phyloP scores from a whole-genome alignment of 192 early-diverging fungal genomes.

The Podila minutissima region DNA sequence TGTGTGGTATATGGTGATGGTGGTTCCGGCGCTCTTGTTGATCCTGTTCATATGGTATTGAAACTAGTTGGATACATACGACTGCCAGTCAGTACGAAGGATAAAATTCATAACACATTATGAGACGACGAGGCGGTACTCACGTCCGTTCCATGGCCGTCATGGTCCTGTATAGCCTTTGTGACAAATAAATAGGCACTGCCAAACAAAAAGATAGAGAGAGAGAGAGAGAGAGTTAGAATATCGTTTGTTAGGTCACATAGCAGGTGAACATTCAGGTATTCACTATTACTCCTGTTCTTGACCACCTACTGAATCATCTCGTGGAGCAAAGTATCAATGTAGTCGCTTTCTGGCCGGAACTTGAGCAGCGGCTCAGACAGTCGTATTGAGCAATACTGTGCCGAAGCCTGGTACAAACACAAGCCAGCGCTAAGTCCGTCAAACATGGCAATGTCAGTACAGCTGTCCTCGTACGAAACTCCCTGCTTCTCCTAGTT shows the following conservation, averaged over 20 bases:
- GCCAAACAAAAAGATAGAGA: neutral
- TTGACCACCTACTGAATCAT: conserved; percentile 67
- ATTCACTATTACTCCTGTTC: neutral
- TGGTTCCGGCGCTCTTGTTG: conserved; percentile 57
- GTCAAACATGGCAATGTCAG: neutral
- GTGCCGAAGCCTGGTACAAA: conserved; percentile 48
- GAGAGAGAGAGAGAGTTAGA: neutral
- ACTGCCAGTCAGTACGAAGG: too few relatives aligned
- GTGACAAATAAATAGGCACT: conserved; percentile 72
- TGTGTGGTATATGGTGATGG: conserved; percentile 74
- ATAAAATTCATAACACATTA: too few relatives aligned
- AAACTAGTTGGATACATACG: conserved; percentile 44
- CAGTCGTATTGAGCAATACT: conserved; percentile 63
- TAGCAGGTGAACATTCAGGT: neutral
- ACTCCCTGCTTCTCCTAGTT: neutral
- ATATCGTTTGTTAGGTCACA: neutral
- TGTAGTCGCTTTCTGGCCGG: conserved; percentile 64
- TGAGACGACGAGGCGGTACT: neutral
- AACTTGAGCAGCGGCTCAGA: conserved; percentile 75
- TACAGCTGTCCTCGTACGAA: neutral
- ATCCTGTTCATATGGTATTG: conserved; percentile 61
- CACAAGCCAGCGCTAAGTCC: conserved; percentile 66
- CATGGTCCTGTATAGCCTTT: conserved; percentile 58
- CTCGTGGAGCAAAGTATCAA: conserved; percentile 74
- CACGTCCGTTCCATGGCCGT: conserved; percentile 67